These are phyloP conservation scores for Trichoderma gracile DNA, from an alignment of 2,329 filamentous ascomycete species.

Conservation along the genomic window DNA sequence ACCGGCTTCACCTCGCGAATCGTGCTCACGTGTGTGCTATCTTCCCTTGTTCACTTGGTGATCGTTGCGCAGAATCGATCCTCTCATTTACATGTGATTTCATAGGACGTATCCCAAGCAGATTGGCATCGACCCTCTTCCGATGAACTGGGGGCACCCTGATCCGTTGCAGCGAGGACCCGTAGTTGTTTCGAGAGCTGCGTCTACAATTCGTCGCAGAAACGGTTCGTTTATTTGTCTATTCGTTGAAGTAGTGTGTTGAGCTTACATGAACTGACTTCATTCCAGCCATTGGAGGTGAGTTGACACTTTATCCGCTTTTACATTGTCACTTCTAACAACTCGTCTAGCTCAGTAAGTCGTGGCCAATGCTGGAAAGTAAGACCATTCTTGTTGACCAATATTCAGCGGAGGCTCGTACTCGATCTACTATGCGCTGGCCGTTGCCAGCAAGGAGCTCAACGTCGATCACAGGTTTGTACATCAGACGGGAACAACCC, in stretches of 20 bases:
- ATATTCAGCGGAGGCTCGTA: slow-evolving; percentile 76
- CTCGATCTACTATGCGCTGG: slow-evolving; percentile 91
- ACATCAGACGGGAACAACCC: too few species aligned
- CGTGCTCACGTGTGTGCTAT: slow-evolving; percentile 51
- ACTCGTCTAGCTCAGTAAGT: slow-evolving; percentile 42
- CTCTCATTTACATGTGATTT: not conserved
- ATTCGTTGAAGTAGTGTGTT: not conserved
- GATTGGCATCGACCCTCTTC: slow-evolving; percentile 88
- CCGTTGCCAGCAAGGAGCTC: slow-evolving; percentile 87
- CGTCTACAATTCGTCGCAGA: slow-evolving; percentile 73
- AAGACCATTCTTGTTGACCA: not conserved
- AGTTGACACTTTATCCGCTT: slow-evolving; percentile 31
- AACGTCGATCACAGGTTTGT: slow-evolving; percentile 70
- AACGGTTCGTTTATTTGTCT: slow-evolving; percentile 62
- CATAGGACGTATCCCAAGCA: slow-evolving; percentile 83
- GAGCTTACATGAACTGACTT: slow-evolving; percentile 3
- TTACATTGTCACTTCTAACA: not conserved
- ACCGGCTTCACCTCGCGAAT: slow-evolving; percentile 56
- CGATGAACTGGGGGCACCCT: slow-evolving; percentile 81
- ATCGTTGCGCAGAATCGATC: not conserved
- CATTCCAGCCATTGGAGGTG: slow-evolving; percentile 57
- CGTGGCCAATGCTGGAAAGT: not conserved
- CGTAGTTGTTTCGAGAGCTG: slow-evolving; percentile 78
- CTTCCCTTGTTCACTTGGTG: slow-evolving; percentile 2
- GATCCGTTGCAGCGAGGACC: slow-evolving; percentile 78